phyloP scores from a whole-genome alignment of 352 stramenopile genomes.

The Globisporangium cystogenes region DNA sequence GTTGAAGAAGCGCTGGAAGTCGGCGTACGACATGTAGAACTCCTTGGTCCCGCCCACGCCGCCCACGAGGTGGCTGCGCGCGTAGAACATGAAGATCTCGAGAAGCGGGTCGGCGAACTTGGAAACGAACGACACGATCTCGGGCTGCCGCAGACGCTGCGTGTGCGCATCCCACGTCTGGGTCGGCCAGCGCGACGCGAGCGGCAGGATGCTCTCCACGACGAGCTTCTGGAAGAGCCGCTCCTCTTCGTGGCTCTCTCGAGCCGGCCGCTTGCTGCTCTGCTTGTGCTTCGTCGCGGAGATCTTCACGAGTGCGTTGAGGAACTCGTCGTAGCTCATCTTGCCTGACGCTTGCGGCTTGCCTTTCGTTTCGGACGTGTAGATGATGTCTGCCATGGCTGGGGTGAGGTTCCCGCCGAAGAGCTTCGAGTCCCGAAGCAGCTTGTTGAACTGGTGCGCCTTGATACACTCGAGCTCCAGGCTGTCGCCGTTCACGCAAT shows the following conservation, averaged over 20 bases:
- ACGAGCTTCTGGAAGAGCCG: conserved; percentile 50
- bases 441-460: conserved; percentile 68
- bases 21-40: conserved; percentile 61
- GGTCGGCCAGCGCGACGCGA: conserved; percentile 50
- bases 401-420: conserved; percentile 47
- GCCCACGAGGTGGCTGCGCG: conserved; percentile 44
- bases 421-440: conserved; percentile 55
- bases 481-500: conserved; percentile 72
- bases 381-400: conserved; percentile 75
- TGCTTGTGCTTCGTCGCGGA: conserved; percentile 27
- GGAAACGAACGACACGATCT: conserved; percentile 54
- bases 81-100: conserved; percentile 80
- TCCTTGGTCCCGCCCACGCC: conserved; percentile 32
- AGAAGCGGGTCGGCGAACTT: conserved; percentile 63
- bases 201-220: conserved; percentile 50
- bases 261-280: conserved; percentile 21
- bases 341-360: conserved; percentile 49
- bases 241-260: conserved; percentile 43
- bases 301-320: conserved; percentile 74
- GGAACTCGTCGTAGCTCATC: conserved; percentile 76
- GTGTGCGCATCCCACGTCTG: conserved; percentile 47
- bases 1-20: conserved; percentile 73
- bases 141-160: conserved; percentile 29
- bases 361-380: conserved; percentile 72
- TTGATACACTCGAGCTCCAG: conserved; percentile 68